Evolutionary conservation across 2,329 filamentous ascomycete genomes (phyloP), one percentile per base, ranked within the genome.

Genomic region (Bipolaris gigantea): DNA sequence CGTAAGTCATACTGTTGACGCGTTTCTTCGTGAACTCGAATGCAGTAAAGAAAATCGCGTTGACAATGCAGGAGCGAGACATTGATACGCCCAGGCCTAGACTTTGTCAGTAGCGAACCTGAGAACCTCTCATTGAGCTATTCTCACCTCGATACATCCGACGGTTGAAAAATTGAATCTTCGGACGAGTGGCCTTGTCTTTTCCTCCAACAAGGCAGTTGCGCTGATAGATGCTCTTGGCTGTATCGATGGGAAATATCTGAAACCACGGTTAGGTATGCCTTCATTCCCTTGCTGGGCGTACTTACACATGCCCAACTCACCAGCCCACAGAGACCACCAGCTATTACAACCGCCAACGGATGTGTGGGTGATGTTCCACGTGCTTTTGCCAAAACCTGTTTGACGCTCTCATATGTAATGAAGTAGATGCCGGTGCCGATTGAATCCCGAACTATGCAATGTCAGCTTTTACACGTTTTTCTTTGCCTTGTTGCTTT

Each of bases 361-460:
- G 89, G 89, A 66, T 89, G 89, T 44, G 88, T 90, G n/a, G 89
- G 85, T 7, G 87, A 86, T 56, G 83, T 83, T 59, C 89, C 88
- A 43, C 88, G 85, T 60, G 89, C 85, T 15, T 89, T 90, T 18
- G 88, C 89, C 59, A 92, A 82, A 21, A 93, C 76, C 72, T 94
- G 90, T 71, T 95, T 95, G 64, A 86, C 85, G 71, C 89, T 92
- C 75, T 95, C 90, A 72, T 95, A 95, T 27, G 90, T 92, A 77
- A 89, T 90, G 70, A 95, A 95, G 73, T 95, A 95, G 53, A 93
- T 90, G 27, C 85, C 84, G 1, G 90, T 95, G 49, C 90, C 90
- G 56, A 94, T 80, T 0, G 89, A 92, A 74, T 95, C 90, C 56
- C 90, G 84, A 66, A 92, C 89, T 90, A 60, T 27, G 15, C 7